Base-by-base conservation (phyloP, 2,329 filamentous ascomycete species). In the Bipolaris bicolor region DNA sequence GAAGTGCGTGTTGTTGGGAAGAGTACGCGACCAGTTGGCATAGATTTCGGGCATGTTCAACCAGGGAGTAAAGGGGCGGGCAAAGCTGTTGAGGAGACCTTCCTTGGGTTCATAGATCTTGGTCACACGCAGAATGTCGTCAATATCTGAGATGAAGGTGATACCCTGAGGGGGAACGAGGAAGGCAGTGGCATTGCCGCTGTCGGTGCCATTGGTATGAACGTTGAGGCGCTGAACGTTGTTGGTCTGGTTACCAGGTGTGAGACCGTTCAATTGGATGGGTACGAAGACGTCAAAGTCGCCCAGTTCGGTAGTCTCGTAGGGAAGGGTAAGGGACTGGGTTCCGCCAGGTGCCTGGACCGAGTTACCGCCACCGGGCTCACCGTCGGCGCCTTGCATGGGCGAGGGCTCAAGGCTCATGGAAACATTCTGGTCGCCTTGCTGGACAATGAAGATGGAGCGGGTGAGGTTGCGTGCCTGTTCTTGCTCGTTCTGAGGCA, bases 41-140 rank as follows among this genome's bases (percentile, higher is more conserved):
- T 91, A 93, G 63, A 92, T 88, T 2, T 87, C 82, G 0, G 90
- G 90, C 90, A 93, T 93, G 76, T 92, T 89, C 81, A 88, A 81
- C 90, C 90, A 93, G 0, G 85, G 81, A 0, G 81, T 83, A 71
- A 90, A 93, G 0, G 88, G 81, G 3, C 85, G 83, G 0, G 90
- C 90, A 68, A 93, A 92, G 0, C 89, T 88, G 77, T 93, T 93
- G 10, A 92, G 79, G 0, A 93, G 79, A 5, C 90, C 90, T 70
- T 92, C 84, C 62, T 87, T 85, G 0, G 90, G 90, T 46, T 90
- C 76, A 73, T 91, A 93, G 71, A 93, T 93, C 76, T 91, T 90
- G 54, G 90, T 93, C 1, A 92, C 79, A n/a, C 90, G 86, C 0
- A 92, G 83, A 56, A 92, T 91, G 69, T 93, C 90, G 64, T 92